Percentiles rank a stretch among this genome's conserved stretches.
Conservation (phyloP, 768 basidiomycete genomes). For the Leccinum imitatum region DNA sequence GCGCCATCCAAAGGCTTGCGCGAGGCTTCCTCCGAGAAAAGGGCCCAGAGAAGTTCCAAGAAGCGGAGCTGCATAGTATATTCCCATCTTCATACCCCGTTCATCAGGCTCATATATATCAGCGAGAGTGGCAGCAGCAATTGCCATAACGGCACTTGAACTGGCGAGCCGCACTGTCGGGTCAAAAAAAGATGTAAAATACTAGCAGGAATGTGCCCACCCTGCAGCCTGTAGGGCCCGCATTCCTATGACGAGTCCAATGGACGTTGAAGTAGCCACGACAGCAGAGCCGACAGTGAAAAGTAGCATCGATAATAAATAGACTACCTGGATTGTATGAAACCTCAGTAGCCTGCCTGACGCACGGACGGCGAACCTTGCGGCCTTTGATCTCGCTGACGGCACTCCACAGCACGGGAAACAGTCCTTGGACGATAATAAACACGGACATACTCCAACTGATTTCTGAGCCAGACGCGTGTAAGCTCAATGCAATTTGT, state of each 20-base stretch:
- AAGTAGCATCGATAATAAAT: slow-evolving; percentile 51
- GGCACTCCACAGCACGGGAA: slow-evolving; percentile 68
- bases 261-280: slow-evolving; percentile 56
- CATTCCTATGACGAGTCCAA: slow-evolving; percentile 63
- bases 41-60: slow-evolving; percentile 69
- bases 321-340: slow-evolving; percentile 44
- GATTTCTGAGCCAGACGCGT: slow-evolving; percentile 60
- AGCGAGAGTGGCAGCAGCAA: slow-evolving; percentile 77
- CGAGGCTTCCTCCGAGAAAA: slow-evolving; percentile 66
- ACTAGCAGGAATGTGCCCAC: slow-evolving; percentile 29
- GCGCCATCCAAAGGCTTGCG: slow-evolving; percentile 73
- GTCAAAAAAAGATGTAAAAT: background rate
- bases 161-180: slow-evolving; percentile 28
- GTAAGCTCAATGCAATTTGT: slow-evolving; percentile 59
- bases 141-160: slow-evolving; percentile 64
- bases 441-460: slow-evolving; percentile 70
- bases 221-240: slow-evolving; percentile 64
- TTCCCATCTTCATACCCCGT: slow-evolving; percentile 79
- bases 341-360: background rate
- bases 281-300: slow-evolving; percentile 58
- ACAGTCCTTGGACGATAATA: slow-evolving; percentile 65
- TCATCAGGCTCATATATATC: slow-evolving; percentile 80
- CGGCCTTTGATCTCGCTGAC: slow-evolving; percentile 77
- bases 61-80: slow-evolving; percentile 79
- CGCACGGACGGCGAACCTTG: slow-evolving; percentile 42